Base-by-base conservation (phyloP, 495 filamentous ascomycete genomes). In the Rusavskia elegans region DNA sequence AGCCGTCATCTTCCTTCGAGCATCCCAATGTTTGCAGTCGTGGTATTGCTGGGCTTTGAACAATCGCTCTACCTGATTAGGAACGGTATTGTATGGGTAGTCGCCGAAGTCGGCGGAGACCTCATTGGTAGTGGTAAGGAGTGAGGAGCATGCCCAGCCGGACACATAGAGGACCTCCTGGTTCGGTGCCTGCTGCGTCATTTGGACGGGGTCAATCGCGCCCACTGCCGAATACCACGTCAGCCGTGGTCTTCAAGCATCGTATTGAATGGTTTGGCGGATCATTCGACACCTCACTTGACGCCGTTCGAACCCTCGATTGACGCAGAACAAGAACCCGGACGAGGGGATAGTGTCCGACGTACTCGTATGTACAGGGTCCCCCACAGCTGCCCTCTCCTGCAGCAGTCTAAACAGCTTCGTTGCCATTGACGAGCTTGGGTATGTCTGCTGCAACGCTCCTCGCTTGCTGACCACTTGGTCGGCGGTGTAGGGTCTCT, bases 1-100 rank as follows among this genome's bases (percentile, higher is more conserved):
- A 0, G 81, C 57, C 2, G 71, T 83, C 76, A 98, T 64, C 61
- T 84, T 84, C 45, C 87, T 76, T 37, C 92, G 71, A 23, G 78
- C 68, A 71, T 93, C 87, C 82, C 84, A 96, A 57, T 95, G 86
- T 68, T 92, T 94, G 36, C 93, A 82, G 66, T 98, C 92, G 63
- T 98, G 92, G 71, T 97, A 77, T 50, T 87, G 85, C 65, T 98
- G 92, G 5, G 92, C 93, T 68, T 97, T 97, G 70, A 90, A 87
- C 52, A 98, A 66, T 53, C 92, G 76, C 68, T 98, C 87, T 10
- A 98, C 92, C 66, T 98, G 92, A 67, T 97, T 98, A 16, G 92
- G 92, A 5, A 98, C 92, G 0, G 92, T 98, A 63, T 96, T 95
- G 67, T 98, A 98, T 2, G 92, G 92, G 66, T 98, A 98, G 63